phyloP scores from a whole-genome alignment of 148 eudicot species.

The Pharnaceum exiguum region DNA sequence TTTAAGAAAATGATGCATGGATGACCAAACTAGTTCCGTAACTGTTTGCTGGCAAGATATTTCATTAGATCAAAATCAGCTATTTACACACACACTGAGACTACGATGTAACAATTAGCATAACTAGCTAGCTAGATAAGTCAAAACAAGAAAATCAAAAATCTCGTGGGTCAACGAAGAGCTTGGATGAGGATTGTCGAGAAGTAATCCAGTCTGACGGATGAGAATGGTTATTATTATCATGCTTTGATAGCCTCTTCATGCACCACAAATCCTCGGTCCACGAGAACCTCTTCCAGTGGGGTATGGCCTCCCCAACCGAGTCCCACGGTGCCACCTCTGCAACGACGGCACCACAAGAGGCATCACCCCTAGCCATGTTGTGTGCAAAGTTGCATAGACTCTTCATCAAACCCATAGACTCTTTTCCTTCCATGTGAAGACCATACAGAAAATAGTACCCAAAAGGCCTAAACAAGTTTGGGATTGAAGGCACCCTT shows the following conservation, averaged over 20 bases:
- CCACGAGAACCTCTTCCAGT: constrained; percentile 80
- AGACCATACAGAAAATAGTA: constrained; percentile 72
- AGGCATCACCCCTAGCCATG: constrained; percentile 54
- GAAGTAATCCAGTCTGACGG: constrained; percentile 41
- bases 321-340: constrained; percentile 80
- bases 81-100: constrained; percentile 17
- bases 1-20: too few species aligned
- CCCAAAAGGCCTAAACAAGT: constrained; percentile 64
- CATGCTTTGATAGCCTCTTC: constrained; percentile 42
- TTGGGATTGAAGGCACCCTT: constrained; percentile 71
- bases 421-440: constrained; percentile 73
- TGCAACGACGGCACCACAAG: constrained; percentile 64
- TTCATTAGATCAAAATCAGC: too few species aligned
- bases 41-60: too few species aligned
- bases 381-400: constrained; percentile 70
- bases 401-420: constrained; percentile 55
- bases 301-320: constrained; percentile 55
- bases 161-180: constrained; percentile 73
- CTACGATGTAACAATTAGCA: neutral
- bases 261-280: constrained; percentile 81
- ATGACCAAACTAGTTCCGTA: too few species aligned
- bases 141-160: constrained; percentile 21
- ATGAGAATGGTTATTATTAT: constrained; percentile 7
- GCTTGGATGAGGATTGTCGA: constrained; percentile 21
- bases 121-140: neutral